Base-by-base conservation (phyloP, 1,284 basidiomycete species). In the Golubevia sp. region DNA sequence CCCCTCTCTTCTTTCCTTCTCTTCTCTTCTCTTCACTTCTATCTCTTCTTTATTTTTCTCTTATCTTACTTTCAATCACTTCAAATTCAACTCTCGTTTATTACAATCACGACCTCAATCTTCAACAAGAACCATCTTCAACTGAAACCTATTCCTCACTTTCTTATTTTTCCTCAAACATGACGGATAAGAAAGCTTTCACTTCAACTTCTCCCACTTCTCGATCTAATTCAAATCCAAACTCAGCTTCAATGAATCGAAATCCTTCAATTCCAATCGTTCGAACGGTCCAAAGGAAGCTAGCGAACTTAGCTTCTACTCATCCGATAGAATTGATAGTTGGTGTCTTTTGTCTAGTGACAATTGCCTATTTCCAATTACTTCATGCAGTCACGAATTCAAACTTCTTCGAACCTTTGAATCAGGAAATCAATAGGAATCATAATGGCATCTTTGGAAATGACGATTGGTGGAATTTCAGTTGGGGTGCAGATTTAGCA, bases 321-420 rank as follows among this genome's bases (percentile, higher is more conserved):
- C 24, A 38, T 7, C 80, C 80, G 0, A 83, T 83, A 61, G 80
- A 83, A 67, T 73, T 79, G 38, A 78, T 83, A 56, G 77, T 83
- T 24, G 58, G 67, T 34, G 71, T 74, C 61, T 81, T 83, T 57
- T 70, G 81, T 58, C 53, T 82, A 24, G 77, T 76, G 58, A 83
- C 80, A n/a, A 63, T 83, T 23, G 79, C 79, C 55, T 83, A 83
- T 69, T 83, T 83, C 59, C 76, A 78, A 64, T 67, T 83, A 15
- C 65, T 83, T 11, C 77, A 78, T 61, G 80, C 80, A 18, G 65
- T 82, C 56, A 74, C 77, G 1, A 73, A 79, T 61, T 78, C 75
- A 61, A 64, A 75, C 64, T 73, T 81, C 67, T 72, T 52, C 50
- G 30, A 44, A 44, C 38, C 38, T 44, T 44, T 44, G 38, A 44